Evolutionary conservation across 192 early-diverging fungal species (phyloP).

Genomic region (Endogone sp.): DNA sequence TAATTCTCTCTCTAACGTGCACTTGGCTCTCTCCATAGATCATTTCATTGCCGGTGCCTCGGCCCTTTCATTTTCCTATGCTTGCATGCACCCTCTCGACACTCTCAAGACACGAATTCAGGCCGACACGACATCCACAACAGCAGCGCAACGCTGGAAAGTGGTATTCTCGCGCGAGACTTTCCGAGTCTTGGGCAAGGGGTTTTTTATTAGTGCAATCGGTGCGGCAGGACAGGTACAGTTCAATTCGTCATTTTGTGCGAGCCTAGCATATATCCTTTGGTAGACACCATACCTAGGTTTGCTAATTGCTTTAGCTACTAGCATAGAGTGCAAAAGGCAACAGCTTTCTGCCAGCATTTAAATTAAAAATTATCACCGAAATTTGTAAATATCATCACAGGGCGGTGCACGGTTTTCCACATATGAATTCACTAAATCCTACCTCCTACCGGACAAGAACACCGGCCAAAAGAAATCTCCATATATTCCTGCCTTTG

Average conservation of each 20-base stretch:
- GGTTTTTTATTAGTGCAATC: conserved; percentile 61
- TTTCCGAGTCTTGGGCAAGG: conserved; percentile 47
- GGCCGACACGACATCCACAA: conserved; percentile 30
- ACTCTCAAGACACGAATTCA: conserved; percentile 73
- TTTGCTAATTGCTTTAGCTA: background rate
- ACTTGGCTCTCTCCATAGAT: conserved; percentile 29
- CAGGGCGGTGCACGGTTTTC: conserved; percentile 66
- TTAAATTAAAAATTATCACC: conserved; percentile 1
- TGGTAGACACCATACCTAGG: background rate
- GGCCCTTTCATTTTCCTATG: conserved; percentile 63
- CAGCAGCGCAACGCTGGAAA: conserved; percentile 24
- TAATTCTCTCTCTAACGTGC: too few relatives aligned
- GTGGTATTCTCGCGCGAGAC: conserved; percentile 50
- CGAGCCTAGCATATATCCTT: background rate
- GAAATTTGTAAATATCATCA: background rate
- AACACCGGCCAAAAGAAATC: conserved; percentile 26
- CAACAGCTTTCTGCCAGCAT: too few relatives aligned
- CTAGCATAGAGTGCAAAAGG: too few relatives aligned
- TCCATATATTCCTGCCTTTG: conserved; percentile 27
- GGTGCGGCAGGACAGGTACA: conserved; percentile 71
- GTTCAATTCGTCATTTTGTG: background rate
- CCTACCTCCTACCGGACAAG: conserved; percentile 38
- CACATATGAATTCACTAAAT: conserved; percentile 68
- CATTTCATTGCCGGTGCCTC: conserved; percentile 60
- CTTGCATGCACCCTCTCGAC: conserved; percentile 74